A percentile compares a stretch with the other conserved stretches of the same genome.
Evolutionary conservation across 495 filamentous ascomycete genomes (phyloP).

Genomic region (Alectoria sarmentosa): DNA sequence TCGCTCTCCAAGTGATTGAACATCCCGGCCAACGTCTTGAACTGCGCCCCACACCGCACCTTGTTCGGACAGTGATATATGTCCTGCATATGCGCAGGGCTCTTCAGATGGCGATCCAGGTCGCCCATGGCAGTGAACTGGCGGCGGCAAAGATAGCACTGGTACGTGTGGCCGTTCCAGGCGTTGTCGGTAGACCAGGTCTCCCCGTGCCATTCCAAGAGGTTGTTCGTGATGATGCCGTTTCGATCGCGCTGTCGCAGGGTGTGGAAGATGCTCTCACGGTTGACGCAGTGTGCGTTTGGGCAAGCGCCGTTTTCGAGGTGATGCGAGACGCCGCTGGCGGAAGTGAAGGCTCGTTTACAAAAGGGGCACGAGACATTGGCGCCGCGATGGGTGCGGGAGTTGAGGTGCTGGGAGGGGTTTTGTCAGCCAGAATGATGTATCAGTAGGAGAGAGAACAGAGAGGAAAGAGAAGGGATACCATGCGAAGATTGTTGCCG

Average conservation of each 20-base stretch:
- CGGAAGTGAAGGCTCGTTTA: constrained; percentile 32
- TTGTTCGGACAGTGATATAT: constrained; percentile 49
- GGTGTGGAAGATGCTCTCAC: constrained; percentile 41
- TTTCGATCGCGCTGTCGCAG: constrained; percentile 42
- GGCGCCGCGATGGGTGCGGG: constrained; percentile 32
- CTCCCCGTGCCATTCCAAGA: constrained; percentile 33
- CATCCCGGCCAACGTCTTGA: constrained; percentile 40
- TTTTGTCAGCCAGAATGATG: constrained; percentile 4
- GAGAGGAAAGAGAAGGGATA: constrained; percentile 17
- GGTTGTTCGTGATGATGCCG: constrained; percentile 37
- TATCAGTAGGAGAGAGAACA: not conserved
- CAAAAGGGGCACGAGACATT: constrained; percentile 41
- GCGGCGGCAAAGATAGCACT: constrained; percentile 41
- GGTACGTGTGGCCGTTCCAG: constrained; percentile 36
- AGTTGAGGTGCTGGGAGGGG: constrained; percentile 38
- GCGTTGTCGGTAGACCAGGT: constrained; percentile 26
- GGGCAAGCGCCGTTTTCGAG: constrained; percentile 40
- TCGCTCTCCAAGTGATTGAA: constrained; percentile 54
- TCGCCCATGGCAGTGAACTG: constrained; percentile 24
- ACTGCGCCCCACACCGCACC: constrained; percentile 36
- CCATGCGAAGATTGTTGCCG: constrained; percentile 36
- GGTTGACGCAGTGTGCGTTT: constrained; percentile 32
- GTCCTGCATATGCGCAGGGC: constrained; percentile 36
- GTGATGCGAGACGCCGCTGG: constrained; percentile 41
- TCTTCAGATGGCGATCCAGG: constrained; percentile 36